Base-by-base conservation (phyloP, 192 early-diverging fungal species). In the Neocallimastix lanati region DNA sequence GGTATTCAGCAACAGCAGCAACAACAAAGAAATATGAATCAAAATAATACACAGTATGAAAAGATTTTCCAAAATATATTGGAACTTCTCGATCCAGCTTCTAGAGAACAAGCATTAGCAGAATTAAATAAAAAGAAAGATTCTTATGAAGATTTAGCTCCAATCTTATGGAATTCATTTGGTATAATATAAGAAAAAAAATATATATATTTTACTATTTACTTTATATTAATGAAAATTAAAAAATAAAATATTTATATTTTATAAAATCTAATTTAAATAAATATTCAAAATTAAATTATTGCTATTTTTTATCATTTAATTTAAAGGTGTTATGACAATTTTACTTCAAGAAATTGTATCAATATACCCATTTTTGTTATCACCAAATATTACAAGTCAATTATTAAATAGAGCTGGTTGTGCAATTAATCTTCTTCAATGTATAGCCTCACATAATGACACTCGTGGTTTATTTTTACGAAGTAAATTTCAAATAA, bases 91-190 rank as follows among this genome's bases (percentile, higher is more conserved):
- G 50, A 35, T 78, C 50, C 33, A 27, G 21, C 50, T 0, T 27
- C 50, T 27, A 35, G 96, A n/a, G 97, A 99, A 82, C 92, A 93
- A 81, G 96, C 95, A 15, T 85, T 99, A 76, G 85, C 96, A 9
- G 96, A 99, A 82, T 86, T 99, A 78, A 94, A 93, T 84, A 96
- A 96, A 85, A 93, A 94, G 82, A 86, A 96, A 40, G 97, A 99
- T 84, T 91, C 95, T 81, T 96, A 96, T 83, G 94, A 96, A 27
- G 95, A 99, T 81, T 83, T 99, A 80, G 97, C 96, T 12, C 91
- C 96, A 25, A 93, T 96, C n/a, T 87, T 99, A 81, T 99, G 97
- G 97, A 95, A 99, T 83, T 92, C 95, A 15, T 97, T 93, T 86
- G 96, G 93, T 92, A 86, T 80, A 28, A 29, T 78, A 36, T 38